Base-by-base conservation (phyloP, 108 stramenopile species). In the Fragilariopsis cylindrus region DNA sequence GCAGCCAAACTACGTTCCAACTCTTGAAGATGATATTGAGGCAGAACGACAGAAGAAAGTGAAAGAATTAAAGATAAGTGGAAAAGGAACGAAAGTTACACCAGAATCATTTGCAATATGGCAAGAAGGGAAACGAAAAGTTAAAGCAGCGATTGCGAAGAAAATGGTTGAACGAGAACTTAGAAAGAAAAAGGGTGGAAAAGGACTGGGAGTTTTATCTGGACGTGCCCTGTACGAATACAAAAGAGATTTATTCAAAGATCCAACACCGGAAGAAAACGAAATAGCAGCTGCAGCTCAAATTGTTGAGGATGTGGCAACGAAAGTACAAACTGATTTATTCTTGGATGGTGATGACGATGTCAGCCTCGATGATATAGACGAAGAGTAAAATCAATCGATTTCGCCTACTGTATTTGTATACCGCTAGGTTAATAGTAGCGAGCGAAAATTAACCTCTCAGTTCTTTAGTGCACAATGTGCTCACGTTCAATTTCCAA, bases 161-260 rank as follows among this genome's bases (percentile, higher is more conserved):
- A 96, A 96, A 78, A 45, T 84, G 73, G 91, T 96, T 5, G 95
- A 96, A 69, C 71, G 73, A 5, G 95, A 96, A 70, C 71, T 96
- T 81, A 90, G 83, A 81, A 96, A 96, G 91, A 96, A 96, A 65
- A 96, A 96, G 69, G 95, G 95, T 52, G 95, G 95, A 5, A 96
- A 93, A 79, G 95, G 95, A 60, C 71, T 96, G 76, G 80, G 88
- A 55, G 84, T 96, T 30, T 76, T 96, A 60, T 84, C 85, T 69
- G 95, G 95, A 44, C 70, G 92, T 58, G 95, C 87, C 48, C 78
- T 96, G 71, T 93, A 84, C 77, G 90, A 93, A 71, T 96, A 96
- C 82, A 96, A 93, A 71, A 72, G 81, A 57, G 89, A 92, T 19
- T 72, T 96, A 53, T 96, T 96, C 73, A 89, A 86, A 52, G 82